Base-by-base conservation (phyloP, 2,329 filamentous ascomycete genomes). In the Pleurostoma richardsiae region DNA sequence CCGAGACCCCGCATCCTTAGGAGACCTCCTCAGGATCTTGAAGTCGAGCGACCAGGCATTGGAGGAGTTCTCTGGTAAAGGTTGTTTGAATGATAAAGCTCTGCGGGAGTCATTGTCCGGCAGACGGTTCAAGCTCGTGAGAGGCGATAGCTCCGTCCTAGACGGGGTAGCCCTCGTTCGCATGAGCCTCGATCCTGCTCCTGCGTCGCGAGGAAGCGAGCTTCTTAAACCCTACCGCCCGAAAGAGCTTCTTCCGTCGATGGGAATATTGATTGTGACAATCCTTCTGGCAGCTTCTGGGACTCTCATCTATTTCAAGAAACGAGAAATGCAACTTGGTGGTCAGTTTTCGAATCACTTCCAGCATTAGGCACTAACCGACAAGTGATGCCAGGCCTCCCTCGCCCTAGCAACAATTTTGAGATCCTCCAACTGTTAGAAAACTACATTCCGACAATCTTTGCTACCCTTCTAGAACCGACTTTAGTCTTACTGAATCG, bases 381-480 rank as follows among this genome's bases (percentile, higher is more conserved):
- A n/a, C n/a, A n/a, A n/a, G n/a, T n/a, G n/a, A n/a, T n/a, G n/a
- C 27, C n/a, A 69, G 64, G 66, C 2, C 41, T 70, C 0, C 33
- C 44, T 0, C 55, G 65, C 0, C 68, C 67, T 1, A 59, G 56
- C 0, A 30, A 52, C 0, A 67, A 56, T 5, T 64, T 65, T 2
- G 62, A 66, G 4, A 57, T 73, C 0, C 46, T 64, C 0, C 66
- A 71, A 4, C 36, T 74, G 0, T 30, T 74, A 0, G 65, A 70
- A 5, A 73, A 68, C 5, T 82, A 81, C 42, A 58, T 82, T 0
- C 80, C 80, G 0, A 82, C 77, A 0, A 64, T 69, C 0, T 62
- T 83, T 4, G 74, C 78, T 0, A 83, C 80, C 0, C 44, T 82
- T 0, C 63, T 82, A 0, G 80, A 85, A 31, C 79, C 80, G 0